Base-by-base conservation (phyloP, 225 moss, liverwort and hornwort species). In the Physcomitrium patens region DNA sequence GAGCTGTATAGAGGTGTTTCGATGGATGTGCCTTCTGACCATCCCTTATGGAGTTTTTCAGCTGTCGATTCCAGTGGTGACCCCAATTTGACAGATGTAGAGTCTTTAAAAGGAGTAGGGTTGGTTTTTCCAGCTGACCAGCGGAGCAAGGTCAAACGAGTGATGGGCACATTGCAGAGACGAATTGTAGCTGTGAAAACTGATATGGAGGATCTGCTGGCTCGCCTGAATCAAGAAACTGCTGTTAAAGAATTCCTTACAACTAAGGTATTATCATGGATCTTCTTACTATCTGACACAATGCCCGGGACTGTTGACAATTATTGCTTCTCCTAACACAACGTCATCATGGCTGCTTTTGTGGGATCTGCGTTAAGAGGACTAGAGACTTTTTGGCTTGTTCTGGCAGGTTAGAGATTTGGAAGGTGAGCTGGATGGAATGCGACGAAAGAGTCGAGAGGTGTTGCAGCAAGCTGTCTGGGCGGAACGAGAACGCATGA, bases 381-480 rank as follows among this genome's bases (percentile, higher is more conserved):
- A 65, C 22, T 60, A 47, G 41, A 22, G 65, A 42, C 74, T 70
- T 26, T 77, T 60, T 71, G 23, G 20, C 62, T 13, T 70, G 31
- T 60, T 69, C 31, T 81, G 54, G 75, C 77, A 99, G 99, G 99
- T 99, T 66, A 89, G 95, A 78, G 95, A 99, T 76, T 79, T 99
- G 72, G 99, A 99, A 88, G 86, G 87, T 37, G 95, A 99, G 80
- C 74, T 99, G 78, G 99, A 99, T 49, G 93, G 88, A 45, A 91
- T 95, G 74, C 89, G 95, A 48, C 91, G 93, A 41, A 99, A 93
- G 78, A 93, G 93, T 75, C 90, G 91, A 52, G 95, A 99, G 76
- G 92, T 95, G 16, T 82, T 99, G 79, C 95, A 93, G 83, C 93
- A 93, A 84, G 93, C 99, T 61, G 99, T 99, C 24, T 93, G 87